Evolutionary conservation across 352 stramenopile genomes (phyloP), one percentile per base, ranked within the genome.

Genomic region (Phytophthora europaea): DNA sequence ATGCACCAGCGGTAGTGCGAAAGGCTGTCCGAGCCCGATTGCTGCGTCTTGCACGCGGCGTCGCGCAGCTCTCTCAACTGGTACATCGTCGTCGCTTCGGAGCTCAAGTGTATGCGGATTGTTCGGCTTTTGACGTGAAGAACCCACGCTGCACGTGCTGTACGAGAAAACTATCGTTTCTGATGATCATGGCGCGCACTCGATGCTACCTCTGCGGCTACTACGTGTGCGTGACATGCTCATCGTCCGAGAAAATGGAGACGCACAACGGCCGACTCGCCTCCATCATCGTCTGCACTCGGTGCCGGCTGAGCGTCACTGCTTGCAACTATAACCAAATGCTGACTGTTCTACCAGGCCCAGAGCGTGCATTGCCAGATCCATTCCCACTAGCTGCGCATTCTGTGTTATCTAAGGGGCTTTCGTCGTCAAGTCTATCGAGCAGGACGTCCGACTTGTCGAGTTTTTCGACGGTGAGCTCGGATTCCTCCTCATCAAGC

Each of bases 91-190:
- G 77, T 26, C 70, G 77, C 0, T 79, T 80, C 57, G 70, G 77
- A 0, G 28, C 68, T 8, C 77, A 84, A 66, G 70, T 81, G 18
- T 64, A 67, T 20, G 77, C 73, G n/a, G 65, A 84, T 28, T 65
- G 61, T 1, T 72, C 77, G 3, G 70, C 70, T 0, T 78, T 81
- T 43, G 53, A 79, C 18, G 59, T 51, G 2, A 63, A 51, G 15
- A 84, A 84, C 43, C 18, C 63, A 3, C 70, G 66, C 34, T 83
- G 76, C 62, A 83, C 68, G 12, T 79, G 70, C 51, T 84, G 77
- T 34, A 84, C 77, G 20, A 40, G 60, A 4, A 67, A 68, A 12
- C 52, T 83, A 3, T 18, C 22, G 20, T 66, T 72, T 15, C 2
- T 68, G 18, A 43, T 67, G 28, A 20, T 71, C 10, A 20, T 55